Conservation (phyloP, 108 stramenopile species). For the Aureococcus anophagefferens region DNA sequence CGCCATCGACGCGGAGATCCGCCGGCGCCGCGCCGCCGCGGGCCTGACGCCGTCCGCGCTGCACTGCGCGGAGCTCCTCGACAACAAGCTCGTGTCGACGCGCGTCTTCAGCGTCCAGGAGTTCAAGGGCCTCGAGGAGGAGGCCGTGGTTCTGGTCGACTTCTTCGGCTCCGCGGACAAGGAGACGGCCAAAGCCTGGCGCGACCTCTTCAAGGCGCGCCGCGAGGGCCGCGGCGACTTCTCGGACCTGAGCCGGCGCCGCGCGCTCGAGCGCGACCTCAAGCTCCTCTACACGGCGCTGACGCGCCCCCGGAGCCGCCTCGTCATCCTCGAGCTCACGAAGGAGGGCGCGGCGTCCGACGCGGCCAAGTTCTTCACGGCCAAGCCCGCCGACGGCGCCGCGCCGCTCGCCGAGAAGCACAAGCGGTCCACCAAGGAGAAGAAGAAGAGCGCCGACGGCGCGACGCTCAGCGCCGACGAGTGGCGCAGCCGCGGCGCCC, state of each 20-base stretch:
- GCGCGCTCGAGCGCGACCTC: constrained; percentile 34
- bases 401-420: background rate
- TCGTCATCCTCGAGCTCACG: constrained; percentile 26
- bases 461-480: background rate
- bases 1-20: too few relatives aligned
- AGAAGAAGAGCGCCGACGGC: too few relatives aligned
- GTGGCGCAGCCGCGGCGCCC: background rate
- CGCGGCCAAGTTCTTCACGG: background rate
- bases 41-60: too few relatives aligned
- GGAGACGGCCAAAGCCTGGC: background rate
- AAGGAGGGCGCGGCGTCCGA: background rate
- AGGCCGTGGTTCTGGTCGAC: background rate
- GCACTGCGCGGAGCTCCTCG: too few relatives aligned
- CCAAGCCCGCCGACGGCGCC: background rate
- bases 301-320: constrained; percentile 31
- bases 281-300: constrained; percentile 41
- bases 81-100: background rate
- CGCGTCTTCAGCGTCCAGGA: background rate
- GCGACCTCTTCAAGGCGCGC: background rate
- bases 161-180: background rate
- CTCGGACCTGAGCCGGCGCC: background rate
- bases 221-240: background rate
- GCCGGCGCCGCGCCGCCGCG: too few relatives aligned
- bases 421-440: background rate
- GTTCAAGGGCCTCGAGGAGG: background rate